Percentiles rank a stretch among this genome's conserved stretches.
phyloP scores from a whole-genome alignment of 257 asterid species.

The Nicotiana attenuata region DNA sequence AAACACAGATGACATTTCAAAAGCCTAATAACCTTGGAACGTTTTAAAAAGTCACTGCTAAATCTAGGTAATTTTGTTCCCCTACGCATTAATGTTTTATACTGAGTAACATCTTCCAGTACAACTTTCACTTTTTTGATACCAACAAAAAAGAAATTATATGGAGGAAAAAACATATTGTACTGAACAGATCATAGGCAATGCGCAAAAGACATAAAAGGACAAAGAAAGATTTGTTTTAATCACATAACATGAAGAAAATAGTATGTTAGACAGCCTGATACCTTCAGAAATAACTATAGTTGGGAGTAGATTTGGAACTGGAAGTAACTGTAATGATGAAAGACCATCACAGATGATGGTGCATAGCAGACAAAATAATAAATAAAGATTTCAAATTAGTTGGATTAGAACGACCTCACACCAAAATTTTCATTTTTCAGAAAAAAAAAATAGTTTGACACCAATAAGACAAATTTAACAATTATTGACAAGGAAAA shows the following conservation, averaged over 20 bases:
- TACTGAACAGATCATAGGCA: neutral
- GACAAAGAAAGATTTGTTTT: neutral
- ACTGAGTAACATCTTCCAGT: neutral
- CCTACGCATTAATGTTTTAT: too few species aligned
- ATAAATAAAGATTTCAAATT: neutral
- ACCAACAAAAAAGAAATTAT: neutral
- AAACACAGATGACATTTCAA: neutral
- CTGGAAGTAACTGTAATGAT: neutral
- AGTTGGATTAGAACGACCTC: neutral
- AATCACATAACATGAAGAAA: neutral
- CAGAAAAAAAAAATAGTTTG: neutral
- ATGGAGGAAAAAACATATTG: neutral
- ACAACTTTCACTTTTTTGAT: neutral
- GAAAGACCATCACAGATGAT: neutral
- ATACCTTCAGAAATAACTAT: neutral
- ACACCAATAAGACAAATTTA: neutral
- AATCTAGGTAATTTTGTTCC: too few species aligned
- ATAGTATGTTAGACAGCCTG: neutral
- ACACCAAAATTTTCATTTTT: neutral
- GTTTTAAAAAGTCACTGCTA: too few species aligned
- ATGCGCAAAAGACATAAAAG: neutral
- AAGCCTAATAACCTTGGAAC: neutral
- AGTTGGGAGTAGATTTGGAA: neutral
- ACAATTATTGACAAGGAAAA: neutral
- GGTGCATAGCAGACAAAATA: neutral